Evolutionary conservation across 2,329 filamentous ascomycete genomes (phyloP).

Genomic region (Colletotrichum zoysiae): DNA sequence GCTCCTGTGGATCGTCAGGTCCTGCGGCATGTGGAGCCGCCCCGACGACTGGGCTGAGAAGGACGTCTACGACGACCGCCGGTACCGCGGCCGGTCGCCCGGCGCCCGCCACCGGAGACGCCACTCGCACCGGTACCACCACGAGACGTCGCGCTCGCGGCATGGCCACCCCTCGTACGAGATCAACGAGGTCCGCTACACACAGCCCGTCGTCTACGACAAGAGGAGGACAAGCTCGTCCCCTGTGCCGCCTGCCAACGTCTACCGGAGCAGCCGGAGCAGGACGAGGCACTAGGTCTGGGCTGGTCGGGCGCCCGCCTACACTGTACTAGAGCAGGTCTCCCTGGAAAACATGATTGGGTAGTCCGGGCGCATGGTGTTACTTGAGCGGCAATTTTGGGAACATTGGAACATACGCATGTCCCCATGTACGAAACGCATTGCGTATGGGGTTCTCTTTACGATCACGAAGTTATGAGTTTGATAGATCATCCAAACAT

Average conservation of each 20-base stretch:
- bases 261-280: slow-evolving; percentile 32
- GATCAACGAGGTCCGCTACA: slow-evolving; percentile 38
- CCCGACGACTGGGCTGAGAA: slow-evolving; percentile 28
- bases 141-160: slow-evolving; percentile 34
- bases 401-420: background rate
- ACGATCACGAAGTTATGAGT: slow-evolving; percentile 4
- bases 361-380: background rate
- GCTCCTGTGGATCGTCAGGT: slow-evolving; percentile 61
- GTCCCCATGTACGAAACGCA: background rate
- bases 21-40: slow-evolving; percentile 48
- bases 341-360: background rate
- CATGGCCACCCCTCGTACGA: slow-evolving; percentile 28
- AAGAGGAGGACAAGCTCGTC: slow-evolving; percentile 32
- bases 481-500: background rate
- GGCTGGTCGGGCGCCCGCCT: background rate
- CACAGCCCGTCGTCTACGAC: slow-evolving; percentile 35
- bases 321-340: background rate
- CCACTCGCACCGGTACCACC: slow-evolving; percentile 28
- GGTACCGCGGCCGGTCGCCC: slow-evolving; percentile 33
- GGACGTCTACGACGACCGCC: slow-evolving; percentile 23
- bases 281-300: slow-evolving; percentile 27
- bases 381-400: background rate
- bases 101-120: slow-evolving; percentile 29
- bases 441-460: background rate
- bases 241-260: slow-evolving; percentile 29